These are phyloP conservation scores for Phyllosticta citrichinensis DNA, from an alignment of 2,329 filamentous ascomycete species.

Conservation along the genomic window DNA sequence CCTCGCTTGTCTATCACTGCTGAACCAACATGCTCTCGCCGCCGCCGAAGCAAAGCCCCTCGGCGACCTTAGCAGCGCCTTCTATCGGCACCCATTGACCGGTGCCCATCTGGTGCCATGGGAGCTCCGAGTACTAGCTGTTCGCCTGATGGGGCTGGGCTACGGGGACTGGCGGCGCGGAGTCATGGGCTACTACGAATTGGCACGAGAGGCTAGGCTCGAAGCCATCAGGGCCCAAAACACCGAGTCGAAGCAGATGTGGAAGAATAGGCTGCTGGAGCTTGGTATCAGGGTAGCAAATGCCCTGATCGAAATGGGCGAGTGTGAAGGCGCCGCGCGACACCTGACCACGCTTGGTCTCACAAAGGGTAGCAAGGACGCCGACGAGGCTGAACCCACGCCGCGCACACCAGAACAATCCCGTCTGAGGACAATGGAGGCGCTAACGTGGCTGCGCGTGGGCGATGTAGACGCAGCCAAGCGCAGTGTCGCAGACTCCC, in stretches of 20 bases:
- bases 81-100: constrained; percentile 39
- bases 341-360: constrained; percentile 54
- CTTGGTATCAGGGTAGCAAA: constrained; percentile 57
- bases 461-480: constrained; percentile 65
- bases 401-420: constrained; percentile 19
- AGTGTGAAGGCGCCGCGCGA: constrained; percentile 66
- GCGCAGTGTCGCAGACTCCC: constrained; percentile 35
- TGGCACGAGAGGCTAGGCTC: constrained; percentile 65
- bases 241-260: constrained; percentile 49
- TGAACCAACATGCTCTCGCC: constrained; percentile 50
- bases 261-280: constrained; percentile 64
- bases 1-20: constrained; percentile 70
- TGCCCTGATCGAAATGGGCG: constrained; percentile 75
- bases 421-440: constrained; percentile 32
- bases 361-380: constrained; percentile 38
- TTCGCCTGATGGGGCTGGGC: constrained; percentile 75
- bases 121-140: constrained; percentile 71
- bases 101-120: constrained; percentile 61
- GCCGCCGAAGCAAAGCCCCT: constrained; percentile 53
- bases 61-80: constrained; percentile 50
- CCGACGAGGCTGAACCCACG: constrained; percentile 17
- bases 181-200: constrained; percentile 83
- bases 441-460: constrained; percentile 66
- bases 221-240: constrained; percentile 42
- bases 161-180: constrained; percentile 76